Evolutionary conservation across 176 grass and related monocot genomes (phyloP).

Genomic region (Triticum aestivum): DNA sequence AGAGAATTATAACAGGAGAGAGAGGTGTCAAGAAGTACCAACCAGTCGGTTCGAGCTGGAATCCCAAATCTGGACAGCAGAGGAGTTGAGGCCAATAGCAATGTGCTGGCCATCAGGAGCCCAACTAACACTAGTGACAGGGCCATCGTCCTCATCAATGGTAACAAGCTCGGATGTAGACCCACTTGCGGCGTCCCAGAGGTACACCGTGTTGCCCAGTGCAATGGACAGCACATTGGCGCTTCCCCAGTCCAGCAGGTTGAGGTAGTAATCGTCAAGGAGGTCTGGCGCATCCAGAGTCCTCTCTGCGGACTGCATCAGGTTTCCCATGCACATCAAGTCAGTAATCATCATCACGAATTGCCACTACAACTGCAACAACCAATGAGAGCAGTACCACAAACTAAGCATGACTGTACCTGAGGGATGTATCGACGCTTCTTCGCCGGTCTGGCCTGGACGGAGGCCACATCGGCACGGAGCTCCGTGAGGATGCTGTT

Average conservation of each 20-base stretch:
- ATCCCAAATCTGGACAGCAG: constrained; percentile 62
- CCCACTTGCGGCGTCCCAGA: constrained; percentile 44
- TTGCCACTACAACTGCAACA: neutral
- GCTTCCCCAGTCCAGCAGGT: constrained; percentile 68
- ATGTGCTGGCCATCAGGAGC: constrained; percentile 56
- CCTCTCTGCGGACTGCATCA: constrained; percentile 41
- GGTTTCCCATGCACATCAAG: neutral
- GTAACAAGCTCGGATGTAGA: constrained; percentile 48
- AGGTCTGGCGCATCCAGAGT: constrained; percentile 54
- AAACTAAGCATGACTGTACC: constrained; percentile 2
- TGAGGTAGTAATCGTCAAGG: constrained; percentile 55
- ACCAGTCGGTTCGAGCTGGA: constrained; percentile 41
- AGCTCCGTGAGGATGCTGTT: constrained; percentile 23
- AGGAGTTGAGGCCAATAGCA: constrained; percentile 57
- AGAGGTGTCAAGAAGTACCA: constrained; percentile 17
- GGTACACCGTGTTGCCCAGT: constrained; percentile 43
- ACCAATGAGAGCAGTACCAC: neutral
- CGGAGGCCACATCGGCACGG: constrained; percentile 22
- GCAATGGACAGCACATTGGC: constrained; percentile 59
- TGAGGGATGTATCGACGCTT: constrained; percentile 47
- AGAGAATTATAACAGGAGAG: neutral
- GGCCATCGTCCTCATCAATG: constrained; percentile 35
- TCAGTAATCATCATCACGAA: constrained; percentile 5
- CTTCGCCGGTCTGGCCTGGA: constrained; percentile 41
- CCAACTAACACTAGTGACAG: constrained; percentile 58